Conservation (phyloP, 2,329 filamentous ascomycete species). For the Colletotrichum simmondsii region DNA sequence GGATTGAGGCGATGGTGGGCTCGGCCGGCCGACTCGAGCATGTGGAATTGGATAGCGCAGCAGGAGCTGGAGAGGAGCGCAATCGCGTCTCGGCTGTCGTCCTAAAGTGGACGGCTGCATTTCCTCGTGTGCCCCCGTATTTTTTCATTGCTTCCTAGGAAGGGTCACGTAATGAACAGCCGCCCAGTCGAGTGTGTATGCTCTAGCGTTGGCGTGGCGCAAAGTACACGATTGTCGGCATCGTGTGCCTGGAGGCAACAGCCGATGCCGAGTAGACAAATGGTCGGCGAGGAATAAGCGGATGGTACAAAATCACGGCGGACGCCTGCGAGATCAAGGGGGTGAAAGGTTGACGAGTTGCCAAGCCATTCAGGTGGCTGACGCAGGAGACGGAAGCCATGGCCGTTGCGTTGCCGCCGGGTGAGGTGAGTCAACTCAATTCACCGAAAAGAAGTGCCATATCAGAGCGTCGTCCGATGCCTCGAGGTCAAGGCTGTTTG, state of each 20-base stretch:
- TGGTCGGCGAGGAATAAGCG: background rate
- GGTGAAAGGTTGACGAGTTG: constrained; percentile 13
- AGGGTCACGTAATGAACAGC: constrained; percentile 5
- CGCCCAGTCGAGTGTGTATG: background rate
- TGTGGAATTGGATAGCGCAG: constrained; percentile 14
- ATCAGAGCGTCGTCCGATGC: background rate
- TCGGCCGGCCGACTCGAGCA: constrained; percentile 22
- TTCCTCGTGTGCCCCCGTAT: constrained; percentile 22
- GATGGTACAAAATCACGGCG: background rate
- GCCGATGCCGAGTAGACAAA: background rate
- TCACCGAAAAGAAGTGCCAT: background rate
- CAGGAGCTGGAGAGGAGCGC: background rate
- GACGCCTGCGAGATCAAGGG: background rate
- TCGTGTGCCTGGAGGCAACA: background rate
- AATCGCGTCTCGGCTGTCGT: constrained; percentile 13
- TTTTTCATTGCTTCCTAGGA: constrained; percentile 5
- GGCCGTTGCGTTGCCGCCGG: constrained; percentile 11
- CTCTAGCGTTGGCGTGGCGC: constrained; percentile 11
- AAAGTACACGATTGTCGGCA: background rate
- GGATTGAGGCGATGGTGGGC: constrained; percentile 6
- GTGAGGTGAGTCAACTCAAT: background rate
- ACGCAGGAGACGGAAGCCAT: constrained; percentile 15
- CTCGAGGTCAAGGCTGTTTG: background rate
- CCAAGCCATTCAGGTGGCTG: constrained; percentile 16
- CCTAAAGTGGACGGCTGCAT: constrained; percentile 28